phyloP scores from a whole-genome alignment of 306 rosid genomes.

The Spatholobus suberectus region DNA sequence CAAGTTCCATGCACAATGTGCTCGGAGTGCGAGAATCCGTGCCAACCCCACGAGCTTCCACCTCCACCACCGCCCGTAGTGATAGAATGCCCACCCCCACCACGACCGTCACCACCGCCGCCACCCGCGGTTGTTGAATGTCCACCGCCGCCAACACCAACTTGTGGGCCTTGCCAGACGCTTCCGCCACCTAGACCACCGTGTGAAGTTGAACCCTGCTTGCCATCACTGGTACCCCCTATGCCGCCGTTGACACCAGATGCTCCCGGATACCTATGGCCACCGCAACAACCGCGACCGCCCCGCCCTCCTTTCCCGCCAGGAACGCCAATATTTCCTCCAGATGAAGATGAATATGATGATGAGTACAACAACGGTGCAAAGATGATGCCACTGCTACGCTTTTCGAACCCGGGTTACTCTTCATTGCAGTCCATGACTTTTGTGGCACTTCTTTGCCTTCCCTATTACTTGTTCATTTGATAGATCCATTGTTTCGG shows the following conservation, averaged over 20 bases:
- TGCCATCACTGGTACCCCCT: conserved; percentile 20
- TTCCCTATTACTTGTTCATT: conserved; percentile 16
- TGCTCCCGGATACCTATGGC: neutral
- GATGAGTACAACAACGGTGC: neutral
- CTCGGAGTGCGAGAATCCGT: conserved; percentile 62
- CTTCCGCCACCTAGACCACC: conserved; percentile 9
- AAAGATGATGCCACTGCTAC: neutral
- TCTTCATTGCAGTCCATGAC: neutral
- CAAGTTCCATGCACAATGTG: conserved; percentile 59
- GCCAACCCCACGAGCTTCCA: conserved; percentile 45
- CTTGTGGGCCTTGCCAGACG: conserved; percentile 9
- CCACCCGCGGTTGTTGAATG: conserved; percentile 38
- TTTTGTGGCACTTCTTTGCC: conserved; percentile 2
- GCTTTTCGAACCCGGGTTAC: neutral
- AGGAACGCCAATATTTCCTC: neutral
- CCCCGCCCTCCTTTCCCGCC: no score
- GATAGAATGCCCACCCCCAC: conserved; percentile 49
- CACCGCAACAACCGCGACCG: neutral
- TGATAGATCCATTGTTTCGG: neutral
- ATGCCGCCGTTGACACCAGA: neutral
- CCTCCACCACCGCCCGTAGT: conserved; percentile 51
- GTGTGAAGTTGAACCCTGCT: neutral
- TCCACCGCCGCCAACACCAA: conserved; percentile 51
- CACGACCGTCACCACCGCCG: conserved; percentile 19
- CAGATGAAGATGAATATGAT: no score